These are phyloP conservation scores for Cystofilobasidium ferigula DNA, from an alignment of 768 basidiomycete genomes.

Conservation along the genomic window DNA sequence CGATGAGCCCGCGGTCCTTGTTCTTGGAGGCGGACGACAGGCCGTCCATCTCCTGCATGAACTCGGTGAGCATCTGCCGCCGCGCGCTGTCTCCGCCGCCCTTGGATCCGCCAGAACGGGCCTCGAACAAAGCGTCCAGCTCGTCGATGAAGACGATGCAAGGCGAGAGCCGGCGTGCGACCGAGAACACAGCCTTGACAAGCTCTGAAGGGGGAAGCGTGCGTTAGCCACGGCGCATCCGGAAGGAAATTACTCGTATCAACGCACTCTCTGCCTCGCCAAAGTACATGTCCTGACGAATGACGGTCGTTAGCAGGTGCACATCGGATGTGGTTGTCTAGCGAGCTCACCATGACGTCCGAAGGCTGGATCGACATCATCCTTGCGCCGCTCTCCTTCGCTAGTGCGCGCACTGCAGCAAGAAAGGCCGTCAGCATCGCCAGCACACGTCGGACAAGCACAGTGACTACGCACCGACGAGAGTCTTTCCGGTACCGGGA, in stretches of 20 bases:
- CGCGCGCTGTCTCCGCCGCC: conserved; percentile 72
- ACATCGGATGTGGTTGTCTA: too few species aligned
- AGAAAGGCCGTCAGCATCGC: conserved; percentile 51
- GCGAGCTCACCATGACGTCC: conserved; percentile 77
- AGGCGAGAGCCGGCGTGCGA: conserved; percentile 73
- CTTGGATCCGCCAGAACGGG: conserved; percentile 59
- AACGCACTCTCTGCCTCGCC: conserved; percentile 37
- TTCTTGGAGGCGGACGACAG: conserved; percentile 50
- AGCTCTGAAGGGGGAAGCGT: conserved; percentile 20
- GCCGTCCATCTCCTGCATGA: conserved; percentile 75
- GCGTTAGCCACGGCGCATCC: background rate
- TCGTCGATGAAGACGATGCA: conserved; percentile 93
- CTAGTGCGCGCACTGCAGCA: conserved; percentile 76
- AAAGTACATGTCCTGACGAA: conserved; percentile 24
- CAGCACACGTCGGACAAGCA: conserved; percentile 59
- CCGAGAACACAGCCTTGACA: conserved; percentile 74
- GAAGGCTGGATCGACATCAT: conserved; percentile 86
- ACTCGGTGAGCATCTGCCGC: conserved; percentile 51
- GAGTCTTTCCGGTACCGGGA: conserved; percentile 36
- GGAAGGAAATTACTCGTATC: background rate
- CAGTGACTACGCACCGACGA: conserved; percentile 6
- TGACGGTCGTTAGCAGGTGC: background rate
- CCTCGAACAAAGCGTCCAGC: conserved; percentile 83
- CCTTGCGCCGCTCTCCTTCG: conserved; percentile 82
- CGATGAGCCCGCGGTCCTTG: conserved; percentile 67